A percentile compares a stretch with the other conserved stretches of the same genome.
Evolutionary conservation across 2,329 filamentous ascomycete species (phyloP).

Genomic region (Ascosphaera aggregata): DNA sequence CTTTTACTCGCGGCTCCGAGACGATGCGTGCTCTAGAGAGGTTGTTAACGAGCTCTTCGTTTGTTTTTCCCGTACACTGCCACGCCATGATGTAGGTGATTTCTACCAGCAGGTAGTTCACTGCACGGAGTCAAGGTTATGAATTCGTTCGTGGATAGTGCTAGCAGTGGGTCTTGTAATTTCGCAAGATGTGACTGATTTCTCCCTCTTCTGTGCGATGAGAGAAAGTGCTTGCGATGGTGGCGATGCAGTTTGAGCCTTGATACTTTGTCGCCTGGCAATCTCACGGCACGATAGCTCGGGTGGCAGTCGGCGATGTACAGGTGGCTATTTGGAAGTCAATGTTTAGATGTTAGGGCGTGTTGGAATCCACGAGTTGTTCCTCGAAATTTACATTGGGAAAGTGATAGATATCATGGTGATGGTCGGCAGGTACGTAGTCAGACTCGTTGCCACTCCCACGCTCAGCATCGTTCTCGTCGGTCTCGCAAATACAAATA

Average conservation of each 20-base stretch:
- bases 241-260: neutral
- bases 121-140: neutral
- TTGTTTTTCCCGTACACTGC: constrained; percentile 55
- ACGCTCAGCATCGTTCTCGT: no score
- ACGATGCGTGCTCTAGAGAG: constrained; percentile 51
- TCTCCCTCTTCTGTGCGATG: no score
- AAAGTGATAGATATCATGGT: no score
- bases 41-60: constrained; percentile 55
- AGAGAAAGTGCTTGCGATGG: no score
- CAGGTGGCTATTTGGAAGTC: neutral
- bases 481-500: no score
- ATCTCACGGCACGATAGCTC: neutral
- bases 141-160: neutral
- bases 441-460: no score
- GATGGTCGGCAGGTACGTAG: no score
- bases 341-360: neutral
- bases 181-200: no score
- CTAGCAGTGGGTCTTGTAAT: neutral
- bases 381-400: neutral
- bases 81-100: constrained; percentile 49
- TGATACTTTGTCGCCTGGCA: neutral
- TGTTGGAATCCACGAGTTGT: neutral
- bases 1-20: constrained; percentile 42
- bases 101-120: constrained; percentile 1
- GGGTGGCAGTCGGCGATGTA: neutral